These are phyloP conservation scores for Apiotrichum gamsii DNA, from an alignment of 1,284 basidiomycete species.

Conservation along the genomic window DNA sequence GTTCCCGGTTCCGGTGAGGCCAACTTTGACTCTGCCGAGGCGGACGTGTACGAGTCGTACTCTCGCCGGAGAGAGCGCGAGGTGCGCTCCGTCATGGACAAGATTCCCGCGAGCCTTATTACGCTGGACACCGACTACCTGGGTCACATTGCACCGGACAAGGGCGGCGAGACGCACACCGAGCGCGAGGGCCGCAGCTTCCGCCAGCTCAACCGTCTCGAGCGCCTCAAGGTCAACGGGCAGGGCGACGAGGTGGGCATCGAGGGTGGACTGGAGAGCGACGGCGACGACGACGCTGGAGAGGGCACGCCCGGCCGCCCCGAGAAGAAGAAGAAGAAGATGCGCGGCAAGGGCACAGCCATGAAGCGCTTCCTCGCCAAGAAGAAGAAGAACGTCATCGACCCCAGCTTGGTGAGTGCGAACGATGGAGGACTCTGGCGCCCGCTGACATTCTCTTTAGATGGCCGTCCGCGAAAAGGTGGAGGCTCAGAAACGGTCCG, in stretches of 20 bases:
- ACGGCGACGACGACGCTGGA: constrained; percentile 44
- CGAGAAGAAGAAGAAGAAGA: constrained; percentile 62
- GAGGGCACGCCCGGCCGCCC: constrained; percentile 25
- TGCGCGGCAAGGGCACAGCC: constrained; percentile 76
- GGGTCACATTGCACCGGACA: constrained; percentile 62
- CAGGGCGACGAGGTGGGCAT: constrained; percentile 60
- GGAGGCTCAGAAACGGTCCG: constrained; percentile 27
- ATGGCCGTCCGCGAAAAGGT: constrained; percentile 33
- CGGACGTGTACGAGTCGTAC: constrained; percentile 89
- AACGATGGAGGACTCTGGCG: no score
- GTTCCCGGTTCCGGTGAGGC: constrained; percentile 90
- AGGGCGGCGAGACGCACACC: constrained; percentile 52
- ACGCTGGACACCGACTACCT: constrained; percentile 79
- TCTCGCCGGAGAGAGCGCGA: constrained; percentile 80
- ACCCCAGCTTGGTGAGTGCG: constrained; percentile 70
- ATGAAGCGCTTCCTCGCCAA: constrained; percentile 72
- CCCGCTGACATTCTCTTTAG: constrained; percentile 15
- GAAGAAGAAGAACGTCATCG: constrained; percentile 86
- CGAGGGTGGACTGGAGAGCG: constrained; percentile 13
- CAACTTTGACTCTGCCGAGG: constrained; percentile 88
- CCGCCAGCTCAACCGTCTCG: constrained; percentile 64
- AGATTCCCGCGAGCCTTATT: constrained; percentile 93
- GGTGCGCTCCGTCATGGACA: constrained; percentile 83
- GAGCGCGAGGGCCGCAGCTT: constrained; percentile 56
- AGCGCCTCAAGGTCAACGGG: constrained; percentile 63